A percentile compares a stretch with the other conserved stretches of the same genome.
Evolutionary conservation across 306 rosid genomes (phyloP).

Genomic region (Fragaria iinumae): DNA sequence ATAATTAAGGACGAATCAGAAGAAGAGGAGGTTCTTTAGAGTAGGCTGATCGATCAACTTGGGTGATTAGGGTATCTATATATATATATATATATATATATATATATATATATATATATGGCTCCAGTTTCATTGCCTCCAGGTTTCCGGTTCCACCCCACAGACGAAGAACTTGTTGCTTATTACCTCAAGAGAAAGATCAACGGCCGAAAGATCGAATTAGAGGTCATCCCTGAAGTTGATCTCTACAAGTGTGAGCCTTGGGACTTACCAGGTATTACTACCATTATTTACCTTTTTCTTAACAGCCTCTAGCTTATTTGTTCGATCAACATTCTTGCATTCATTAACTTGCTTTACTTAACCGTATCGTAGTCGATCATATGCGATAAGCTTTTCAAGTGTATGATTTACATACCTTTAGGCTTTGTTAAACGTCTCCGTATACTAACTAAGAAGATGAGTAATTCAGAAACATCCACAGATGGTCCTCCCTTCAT

Average conservation of each 20-base stretch:
- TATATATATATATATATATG: slow-evolving; percentile 34
- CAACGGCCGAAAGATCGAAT: slow-evolving; percentile 71
- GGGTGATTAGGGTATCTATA: neutral
- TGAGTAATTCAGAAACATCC: slow-evolving; percentile 17
- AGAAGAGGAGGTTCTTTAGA: slow-evolving; percentile 34
- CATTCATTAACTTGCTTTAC: neutral
- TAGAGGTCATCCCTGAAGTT: slow-evolving; percentile 93
- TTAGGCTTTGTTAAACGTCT: neutral
- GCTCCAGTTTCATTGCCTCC: slow-evolving; percentile 92
- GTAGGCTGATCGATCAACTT: neutral
- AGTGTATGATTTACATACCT: neutral
- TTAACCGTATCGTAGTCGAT: slow-evolving; percentile 26
- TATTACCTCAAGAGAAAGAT: slow-evolving; percentile 92
- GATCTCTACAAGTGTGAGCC: slow-evolving; percentile 98
- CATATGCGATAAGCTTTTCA: slow-evolving; percentile 31
- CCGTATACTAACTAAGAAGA: too few relatives aligned
- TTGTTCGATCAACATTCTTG: slow-evolving; percentile 7
- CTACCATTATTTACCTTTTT: neutral
- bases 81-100: slow-evolving; percentile 6
- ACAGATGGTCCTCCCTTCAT: slow-evolving; percentile 43
- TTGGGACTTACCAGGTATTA: slow-evolving; percentile 90
- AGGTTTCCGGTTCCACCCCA: slow-evolving; percentile 91
- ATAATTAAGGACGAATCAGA: neutral
- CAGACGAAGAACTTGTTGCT: slow-evolving; percentile 89
- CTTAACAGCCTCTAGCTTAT: slow-evolving; percentile 19